A percentile compares a stretch with the other conserved stretches of the same genome.
Evolutionary conservation across 495 filamentous ascomycete genomes (phyloP).

Genomic region (Tuber borchii): DNA sequence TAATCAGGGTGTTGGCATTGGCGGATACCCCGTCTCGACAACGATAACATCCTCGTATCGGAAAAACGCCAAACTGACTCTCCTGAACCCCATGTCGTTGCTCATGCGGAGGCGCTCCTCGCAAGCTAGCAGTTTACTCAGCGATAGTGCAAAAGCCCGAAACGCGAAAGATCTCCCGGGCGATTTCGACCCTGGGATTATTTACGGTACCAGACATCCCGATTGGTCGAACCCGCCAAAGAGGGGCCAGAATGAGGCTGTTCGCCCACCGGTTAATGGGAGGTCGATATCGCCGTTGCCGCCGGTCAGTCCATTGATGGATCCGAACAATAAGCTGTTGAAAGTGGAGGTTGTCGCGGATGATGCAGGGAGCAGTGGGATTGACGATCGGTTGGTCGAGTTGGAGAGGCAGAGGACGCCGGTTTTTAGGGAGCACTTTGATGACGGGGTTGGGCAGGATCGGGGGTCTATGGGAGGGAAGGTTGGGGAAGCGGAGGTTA

Average conservation of each 20-base stretch:
- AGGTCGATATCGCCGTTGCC: conserved; percentile 10
- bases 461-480: background rate
- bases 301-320: conserved; percentile 12
- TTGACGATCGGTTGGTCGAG: background rate
- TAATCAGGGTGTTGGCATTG: background rate
- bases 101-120: conserved; percentile 57
- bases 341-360: conserved; percentile 28
- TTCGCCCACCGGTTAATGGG: conserved; percentile 24
- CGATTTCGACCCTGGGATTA: conserved; percentile 65
- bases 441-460: conserved; percentile 47
- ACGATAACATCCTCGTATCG: conserved; percentile 18
- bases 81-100: conserved; percentile 66
- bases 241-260: conserved; percentile 14
- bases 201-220: conserved; percentile 41
- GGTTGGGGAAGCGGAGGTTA: conserved; percentile 14
- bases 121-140: conserved; percentile 39
- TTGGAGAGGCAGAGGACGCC: conserved; percentile 48
- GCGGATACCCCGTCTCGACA: background rate
- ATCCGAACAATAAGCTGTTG: conserved; percentile 17
- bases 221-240: conserved; percentile 40
- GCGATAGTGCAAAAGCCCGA: conserved; percentile 41
- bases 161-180: conserved; percentile 52
- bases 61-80: conserved; percentile 57
- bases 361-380: background rate
- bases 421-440: conserved; percentile 61